Evolutionary conservation across 1,284 basidiomycete genomes (phyloP), one percentile per base, ranked within the genome.

Genomic region (Microstroma glucosiphilum): DNA sequence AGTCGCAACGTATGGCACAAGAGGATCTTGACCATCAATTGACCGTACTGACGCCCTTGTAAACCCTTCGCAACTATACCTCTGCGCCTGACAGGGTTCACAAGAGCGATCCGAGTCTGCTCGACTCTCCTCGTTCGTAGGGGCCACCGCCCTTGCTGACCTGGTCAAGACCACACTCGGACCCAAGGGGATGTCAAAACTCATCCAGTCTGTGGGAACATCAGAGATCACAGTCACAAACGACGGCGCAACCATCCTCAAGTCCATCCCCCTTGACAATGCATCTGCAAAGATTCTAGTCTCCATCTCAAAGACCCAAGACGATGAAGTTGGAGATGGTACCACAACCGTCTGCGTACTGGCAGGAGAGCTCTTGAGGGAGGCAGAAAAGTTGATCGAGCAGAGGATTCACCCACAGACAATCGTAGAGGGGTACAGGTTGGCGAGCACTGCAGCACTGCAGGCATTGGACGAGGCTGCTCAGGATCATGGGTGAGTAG

Each of bases 271-370:
- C 72, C 87, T 99, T 69, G 96, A 98, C 82, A 98, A 99, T 79
- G 90, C 96, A 1, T 94, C 96, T 0, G 96, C 96, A 59, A 98
- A 98, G 84, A 97, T 99, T 79, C 86, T 98, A 59, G 96, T 98
- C 77, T 97, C 98, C 82, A 98, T 99, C 80, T 94, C 91, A n/a
- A 98, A 99, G 80, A 93, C 97, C 17, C 96, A 98, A 82, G 96
- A 99, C 77, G 96, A 99, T 79, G 96, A 99, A 82, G 88, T 99
- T 55, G 96, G 96, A 17, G 96, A 97, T 81, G 96, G 96, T 30
- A 98, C 93, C 25, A 98, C 93, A 11, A 88, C 85, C 58, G 94
- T 98, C 42, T 92, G 91, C 67, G 93, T 99, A 1, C 82, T 99
- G 11, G 91, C 93, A 0, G 87, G 91, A 12, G 96, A 98, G 79